phyloP scores from a whole-genome alignment of 2,329 filamentous ascomycete species.

The Aspergillus nomiae region DNA sequence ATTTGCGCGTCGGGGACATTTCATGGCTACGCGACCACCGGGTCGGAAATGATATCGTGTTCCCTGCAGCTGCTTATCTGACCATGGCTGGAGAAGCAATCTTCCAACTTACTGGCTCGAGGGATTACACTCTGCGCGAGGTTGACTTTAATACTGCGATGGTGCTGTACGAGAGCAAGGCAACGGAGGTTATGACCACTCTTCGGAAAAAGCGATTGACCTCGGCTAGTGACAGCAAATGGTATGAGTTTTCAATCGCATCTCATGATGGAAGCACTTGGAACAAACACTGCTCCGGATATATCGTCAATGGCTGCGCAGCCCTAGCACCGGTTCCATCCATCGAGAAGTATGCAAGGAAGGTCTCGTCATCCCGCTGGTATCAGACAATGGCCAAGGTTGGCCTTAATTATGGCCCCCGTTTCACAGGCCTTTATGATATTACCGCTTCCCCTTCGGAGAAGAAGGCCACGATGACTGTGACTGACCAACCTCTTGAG shows the following conservation, averaged over 20 bases:
- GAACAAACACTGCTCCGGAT: constrained; percentile 16
- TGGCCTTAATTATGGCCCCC: not conserved
- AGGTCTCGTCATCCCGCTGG: not conserved
- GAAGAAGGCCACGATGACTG: not conserved
- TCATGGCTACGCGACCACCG: no score
- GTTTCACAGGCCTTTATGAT: not conserved
- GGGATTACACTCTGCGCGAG: not conserved
- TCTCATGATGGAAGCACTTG: constrained; percentile 2
- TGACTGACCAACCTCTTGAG: not conserved
- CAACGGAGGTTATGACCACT: constrained; percentile 16
- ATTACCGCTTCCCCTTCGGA: not conserved
- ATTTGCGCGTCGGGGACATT: no score
- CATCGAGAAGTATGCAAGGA: not conserved
- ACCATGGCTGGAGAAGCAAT: no score
- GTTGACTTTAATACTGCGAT: not conserved
- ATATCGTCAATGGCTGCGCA: not conserved
- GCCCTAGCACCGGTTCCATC: no score
- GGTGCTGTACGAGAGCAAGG: not conserved
- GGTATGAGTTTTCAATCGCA: constrained; percentile 17
- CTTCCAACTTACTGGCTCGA: not conserved
- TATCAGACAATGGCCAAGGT: constrained; percentile 25
- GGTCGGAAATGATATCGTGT: no score
- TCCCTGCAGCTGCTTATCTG: no score
- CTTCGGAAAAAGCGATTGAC: constrained; percentile 7
- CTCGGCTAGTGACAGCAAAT: constrained; percentile 10